Evolutionary conservation across 148 eudicot genomes (phyloP).

Genomic region (Rhododendron ferrugineum): DNA sequence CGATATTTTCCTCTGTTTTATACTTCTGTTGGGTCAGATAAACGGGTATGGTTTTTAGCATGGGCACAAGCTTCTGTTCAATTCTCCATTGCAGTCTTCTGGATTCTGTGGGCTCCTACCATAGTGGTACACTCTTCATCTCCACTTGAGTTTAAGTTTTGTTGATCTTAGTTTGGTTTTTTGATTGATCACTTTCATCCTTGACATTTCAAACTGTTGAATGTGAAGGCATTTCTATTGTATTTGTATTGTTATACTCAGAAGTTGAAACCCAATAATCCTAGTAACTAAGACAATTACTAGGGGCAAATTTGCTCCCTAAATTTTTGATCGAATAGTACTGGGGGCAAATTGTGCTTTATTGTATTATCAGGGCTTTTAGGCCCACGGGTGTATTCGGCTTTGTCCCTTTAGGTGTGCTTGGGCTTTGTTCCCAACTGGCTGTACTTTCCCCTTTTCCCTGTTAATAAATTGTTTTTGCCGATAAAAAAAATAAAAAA

Average conservation of each 20-base stretch:
- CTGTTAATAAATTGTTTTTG: too few relatives aligned
- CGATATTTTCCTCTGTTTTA: neutral
- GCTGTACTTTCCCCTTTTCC: too few relatives aligned
- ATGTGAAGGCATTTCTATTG: neutral
- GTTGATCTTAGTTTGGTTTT: neutral
- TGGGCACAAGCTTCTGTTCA: constrained; percentile 81
- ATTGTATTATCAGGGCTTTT: too few relatives aligned
- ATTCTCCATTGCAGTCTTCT: constrained; percentile 64
- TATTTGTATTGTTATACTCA: neutral
- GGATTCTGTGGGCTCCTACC: constrained; percentile 91
- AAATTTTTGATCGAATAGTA: neutral
- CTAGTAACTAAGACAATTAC: neutral
- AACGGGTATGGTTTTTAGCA: constrained; percentile 67
- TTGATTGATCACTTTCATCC: neutral
- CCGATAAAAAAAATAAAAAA: too few relatives aligned
- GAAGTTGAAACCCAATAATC: neutral
- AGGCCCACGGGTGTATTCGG: too few relatives aligned
- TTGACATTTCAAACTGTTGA: neutral
- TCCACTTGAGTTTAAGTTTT: neutral
- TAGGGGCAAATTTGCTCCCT: neutral
- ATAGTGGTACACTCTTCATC: constrained; percentile 52
- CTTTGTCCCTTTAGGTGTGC: too few relatives aligned
- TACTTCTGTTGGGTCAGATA: constrained; percentile 35
- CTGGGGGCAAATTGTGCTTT: neutral
- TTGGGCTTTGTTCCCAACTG: too few relatives aligned